A percentile compares a stretch with the other conserved stretches of the same genome.
These are phyloP conservation scores for Epipyxis sp. DNA, from an alignment of 108 stramenopile genomes.

Conservation along the genomic window DNA sequence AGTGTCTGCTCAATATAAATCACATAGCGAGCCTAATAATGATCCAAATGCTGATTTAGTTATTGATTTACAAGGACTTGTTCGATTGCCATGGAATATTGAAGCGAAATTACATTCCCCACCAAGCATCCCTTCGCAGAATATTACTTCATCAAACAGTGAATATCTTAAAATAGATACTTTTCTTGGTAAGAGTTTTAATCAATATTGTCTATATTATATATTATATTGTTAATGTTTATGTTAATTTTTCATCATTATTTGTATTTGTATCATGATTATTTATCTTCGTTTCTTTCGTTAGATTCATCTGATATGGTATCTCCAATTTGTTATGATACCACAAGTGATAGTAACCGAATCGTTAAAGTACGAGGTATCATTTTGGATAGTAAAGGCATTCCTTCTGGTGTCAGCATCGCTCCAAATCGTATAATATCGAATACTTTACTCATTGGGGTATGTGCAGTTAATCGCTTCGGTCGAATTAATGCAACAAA, in stretches of 20 bases:
- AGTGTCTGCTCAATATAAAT: neutral
- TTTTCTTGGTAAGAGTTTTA: neutral
- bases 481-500: neutral
- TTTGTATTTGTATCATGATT: no score
- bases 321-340: neutral
- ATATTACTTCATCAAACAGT: neutral
- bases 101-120: slow-evolving; percentile 13
- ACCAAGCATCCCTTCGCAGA: neutral
- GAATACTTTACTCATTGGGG: neutral
- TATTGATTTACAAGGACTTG: neutral
- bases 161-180: slow-evolving; percentile 17
- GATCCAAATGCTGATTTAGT: slow-evolving; percentile 5
- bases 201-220: no score
- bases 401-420: neutral
- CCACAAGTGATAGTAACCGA: slow-evolving; percentile 6
- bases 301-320: slow-evolving; percentile 16
- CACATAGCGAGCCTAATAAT: neutral
- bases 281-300: neutral
- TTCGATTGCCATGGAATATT: slow-evolving; percentile 26
- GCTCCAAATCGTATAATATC: neutral
- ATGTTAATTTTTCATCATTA: no score
- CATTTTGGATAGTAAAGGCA: neutral
- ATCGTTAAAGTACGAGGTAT: slow-evolving; percentile 29
- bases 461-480: neutral
- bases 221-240: no score